Conservation (phyloP, 345 rosid species). For the Lepidium didymum region DNA sequence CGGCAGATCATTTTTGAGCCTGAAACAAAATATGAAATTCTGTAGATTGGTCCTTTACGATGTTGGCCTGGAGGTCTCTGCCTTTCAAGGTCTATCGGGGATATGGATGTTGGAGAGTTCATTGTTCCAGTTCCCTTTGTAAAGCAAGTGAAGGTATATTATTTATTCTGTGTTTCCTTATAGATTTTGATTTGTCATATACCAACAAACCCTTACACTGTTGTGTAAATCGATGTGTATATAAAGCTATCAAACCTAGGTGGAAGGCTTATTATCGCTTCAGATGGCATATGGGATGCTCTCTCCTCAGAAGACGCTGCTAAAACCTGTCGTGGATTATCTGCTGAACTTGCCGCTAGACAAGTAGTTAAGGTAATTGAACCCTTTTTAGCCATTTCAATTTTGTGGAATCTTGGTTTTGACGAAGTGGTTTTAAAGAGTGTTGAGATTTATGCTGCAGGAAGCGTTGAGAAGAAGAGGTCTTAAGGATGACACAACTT, state of each 20-base stretch:
- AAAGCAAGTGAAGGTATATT: conserved; percentile 78
- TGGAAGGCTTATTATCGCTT: conserved; percentile 86
- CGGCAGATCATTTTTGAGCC: background rate
- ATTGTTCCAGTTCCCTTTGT: conserved; percentile 87
- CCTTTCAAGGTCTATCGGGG: conserved; percentile 92
- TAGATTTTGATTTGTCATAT: background rate
- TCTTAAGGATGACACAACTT: conserved; percentile 86
- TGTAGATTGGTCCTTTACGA: conserved; percentile 77
- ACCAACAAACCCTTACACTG: background rate
- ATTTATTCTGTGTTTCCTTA: background rate
- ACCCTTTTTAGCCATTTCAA: background rate
- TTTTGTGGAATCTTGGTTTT: background rate
- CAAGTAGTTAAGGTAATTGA: conserved; percentile 78
- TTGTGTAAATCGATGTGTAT: background rate
- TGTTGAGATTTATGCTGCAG: conserved; percentile 31
- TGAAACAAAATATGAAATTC: background rate
- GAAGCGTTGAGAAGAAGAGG: conserved; percentile 80
- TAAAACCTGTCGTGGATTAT: conserved; percentile 67
- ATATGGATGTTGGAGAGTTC: conserved; percentile 90
- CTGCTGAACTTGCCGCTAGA: conserved; percentile 85
- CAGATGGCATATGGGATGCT: conserved; percentile 95
- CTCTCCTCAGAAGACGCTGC: conserved; percentile 72
- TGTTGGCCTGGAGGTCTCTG: conserved; percentile 97
- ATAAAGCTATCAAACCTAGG: conserved; percentile 70
- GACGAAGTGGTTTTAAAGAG: background rate